phyloP scores from a whole-genome alignment of 352 stramenopile species.

The Phytophthora brassicae region DNA sequence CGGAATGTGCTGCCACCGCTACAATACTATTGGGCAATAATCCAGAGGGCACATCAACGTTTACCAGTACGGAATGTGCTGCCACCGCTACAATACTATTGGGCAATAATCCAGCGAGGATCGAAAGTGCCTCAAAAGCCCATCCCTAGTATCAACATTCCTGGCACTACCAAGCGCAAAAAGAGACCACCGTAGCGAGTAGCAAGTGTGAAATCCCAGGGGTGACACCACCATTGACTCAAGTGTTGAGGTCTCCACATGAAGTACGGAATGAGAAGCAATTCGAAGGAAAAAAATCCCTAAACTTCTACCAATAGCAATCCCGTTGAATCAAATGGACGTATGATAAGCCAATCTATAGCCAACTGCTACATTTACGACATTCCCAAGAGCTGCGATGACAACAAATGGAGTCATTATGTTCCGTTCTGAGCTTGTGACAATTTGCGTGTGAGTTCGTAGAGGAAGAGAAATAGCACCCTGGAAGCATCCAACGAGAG shows the following conservation, averaged over 20 bases:
- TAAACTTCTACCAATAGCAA: background rate
- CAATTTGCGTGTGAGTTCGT: slow-evolving; percentile 73
- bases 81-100: slow-evolving; percentile 47
- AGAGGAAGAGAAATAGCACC: slow-evolving; percentile 66
- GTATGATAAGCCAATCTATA: background rate
- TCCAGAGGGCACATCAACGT: slow-evolving; percentile 53
- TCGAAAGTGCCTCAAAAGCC: slow-evolving; percentile 57
- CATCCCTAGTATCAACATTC: slow-evolving; percentile 64
- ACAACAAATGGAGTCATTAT: slow-evolving; percentile 65
- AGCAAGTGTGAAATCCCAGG: background rate
- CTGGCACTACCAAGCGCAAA: slow-evolving; percentile 44
- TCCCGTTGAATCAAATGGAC: background rate
- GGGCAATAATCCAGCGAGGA: slow-evolving; percentile 46
- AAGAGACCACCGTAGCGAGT: slow-evolving; percentile 37
- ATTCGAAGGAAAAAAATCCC: background rate
- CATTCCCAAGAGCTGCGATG: background rate
- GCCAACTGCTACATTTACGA: background rate
- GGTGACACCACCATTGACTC: background rate
- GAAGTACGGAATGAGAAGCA: background rate
- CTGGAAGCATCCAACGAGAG: slow-evolving; percentile 48
- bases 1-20: slow-evolving; percentile 52
- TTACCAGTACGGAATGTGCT: slow-evolving; percentile 56
- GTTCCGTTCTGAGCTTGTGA: slow-evolving; percentile 67
- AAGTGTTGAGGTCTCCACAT: background rate
- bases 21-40: slow-evolving; percentile 48